These are phyloP conservation scores for Infundibulicybe gibba DNA, from an alignment of 768 basidiomycete species.

Conservation along the genomic window DNA sequence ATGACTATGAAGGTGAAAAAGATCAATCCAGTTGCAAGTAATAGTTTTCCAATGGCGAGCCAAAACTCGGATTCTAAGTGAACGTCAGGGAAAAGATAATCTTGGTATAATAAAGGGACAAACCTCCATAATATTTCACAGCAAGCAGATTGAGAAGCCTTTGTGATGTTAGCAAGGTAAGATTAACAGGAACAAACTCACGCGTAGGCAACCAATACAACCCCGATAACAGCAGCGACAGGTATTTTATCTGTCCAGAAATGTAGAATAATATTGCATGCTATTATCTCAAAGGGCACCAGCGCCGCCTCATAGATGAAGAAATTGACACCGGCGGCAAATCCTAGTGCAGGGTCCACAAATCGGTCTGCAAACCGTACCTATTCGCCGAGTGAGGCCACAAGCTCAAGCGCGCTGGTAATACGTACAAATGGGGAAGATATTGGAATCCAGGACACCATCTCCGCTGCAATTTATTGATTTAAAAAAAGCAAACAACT, in stretches of 20 bases:
- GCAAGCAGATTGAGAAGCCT: constrained; percentile 46
- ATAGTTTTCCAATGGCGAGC: constrained; percentile 48
- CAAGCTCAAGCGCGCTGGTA: too few species aligned
- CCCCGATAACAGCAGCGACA: constrained; percentile 36
- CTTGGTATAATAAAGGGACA: constrained; percentile 4
- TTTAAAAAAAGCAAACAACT: too few species aligned
- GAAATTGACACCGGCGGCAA: constrained; percentile 54
- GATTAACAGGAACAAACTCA: constrained; percentile 14
- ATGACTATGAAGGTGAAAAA: constrained; percentile 55
- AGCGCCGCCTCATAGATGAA: constrained; percentile 46
- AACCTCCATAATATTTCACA: constrained; percentile 47
- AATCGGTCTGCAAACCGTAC: constrained; percentile 58
- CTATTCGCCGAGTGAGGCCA: constrained; percentile 14
- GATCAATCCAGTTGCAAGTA: constrained; percentile 44
- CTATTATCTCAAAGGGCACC: constrained; percentile 49
- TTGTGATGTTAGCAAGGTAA: background rate
- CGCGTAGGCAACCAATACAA: constrained; percentile 39
- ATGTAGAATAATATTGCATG: constrained; percentile 47
- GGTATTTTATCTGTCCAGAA: constrained; percentile 55
- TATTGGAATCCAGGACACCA: constrained; percentile 81
- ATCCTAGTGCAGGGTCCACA: constrained; percentile 55
- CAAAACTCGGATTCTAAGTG: constrained; percentile 48
- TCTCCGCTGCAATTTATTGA: constrained; percentile 50
- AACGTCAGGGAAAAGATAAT: constrained; percentile 6
- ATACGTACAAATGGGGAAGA: constrained; percentile 65